phyloP scores from a whole-genome alignment of 2,329 filamentous ascomycete genomes.

The Aspergillus neoniger region DNA sequence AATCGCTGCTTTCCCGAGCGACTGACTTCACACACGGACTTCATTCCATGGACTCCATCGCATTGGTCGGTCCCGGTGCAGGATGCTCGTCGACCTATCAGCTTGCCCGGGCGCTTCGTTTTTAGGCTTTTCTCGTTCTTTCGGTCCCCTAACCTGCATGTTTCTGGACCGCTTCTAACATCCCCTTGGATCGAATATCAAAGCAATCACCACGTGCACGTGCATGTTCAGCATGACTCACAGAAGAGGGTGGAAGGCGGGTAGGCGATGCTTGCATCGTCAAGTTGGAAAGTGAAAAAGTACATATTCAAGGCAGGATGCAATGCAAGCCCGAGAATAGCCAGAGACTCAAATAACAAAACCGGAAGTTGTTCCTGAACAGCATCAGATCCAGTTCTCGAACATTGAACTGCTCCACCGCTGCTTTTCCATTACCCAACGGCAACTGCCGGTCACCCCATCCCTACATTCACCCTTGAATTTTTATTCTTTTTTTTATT shows the following conservation, averaged over 20 bases:
- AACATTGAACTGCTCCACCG: neutral
- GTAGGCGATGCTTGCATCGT: neutral
- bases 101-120: neutral
- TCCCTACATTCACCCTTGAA: conserved; percentile 17
- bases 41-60: neutral
- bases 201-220: neutral
- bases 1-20: neutral
- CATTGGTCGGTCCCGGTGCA: too few species aligned
- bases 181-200: conserved; percentile 1
- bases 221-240: conserved; percentile 1
- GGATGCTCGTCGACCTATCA: neutral
- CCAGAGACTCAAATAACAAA: neutral
- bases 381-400: neutral
- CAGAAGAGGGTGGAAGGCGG: neutral
- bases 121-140: neutral
- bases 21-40: neutral
- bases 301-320: neutral
- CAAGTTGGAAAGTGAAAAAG: neutral
- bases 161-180: neutral
- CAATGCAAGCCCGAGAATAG: neutral
- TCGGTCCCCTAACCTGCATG: neutral
- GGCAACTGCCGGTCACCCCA: conserved; percentile 17
- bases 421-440: conserved; percentile 22
- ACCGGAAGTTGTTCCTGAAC: neutral
- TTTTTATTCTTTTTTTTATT: conserved; percentile 6